Evolutionary conservation across 2,329 filamentous ascomycete species (phyloP).

Genomic region (Aspergillus quadrilineatus): DNA sequence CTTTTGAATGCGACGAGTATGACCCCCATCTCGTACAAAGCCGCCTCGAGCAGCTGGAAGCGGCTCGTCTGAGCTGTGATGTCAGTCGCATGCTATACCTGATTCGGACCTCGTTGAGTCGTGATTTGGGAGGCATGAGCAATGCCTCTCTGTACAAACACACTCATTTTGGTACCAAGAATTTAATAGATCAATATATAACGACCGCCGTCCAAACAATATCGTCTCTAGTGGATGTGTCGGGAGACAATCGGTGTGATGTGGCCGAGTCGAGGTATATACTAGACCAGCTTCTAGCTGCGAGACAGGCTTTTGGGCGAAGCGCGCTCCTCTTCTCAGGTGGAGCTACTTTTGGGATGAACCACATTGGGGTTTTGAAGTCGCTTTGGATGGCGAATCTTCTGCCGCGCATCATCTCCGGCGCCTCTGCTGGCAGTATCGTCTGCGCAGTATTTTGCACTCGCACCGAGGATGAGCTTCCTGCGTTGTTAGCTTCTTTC

Average conservation of each 20-base stretch:
- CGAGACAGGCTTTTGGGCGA: constrained; percentile 79
- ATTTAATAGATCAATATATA: constrained; percentile 82
- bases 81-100: constrained; percentile 75
- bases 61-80: constrained; percentile 70
- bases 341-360: constrained; percentile 88
- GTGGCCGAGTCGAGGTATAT: constrained; percentile 60
- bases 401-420: constrained; percentile 81
- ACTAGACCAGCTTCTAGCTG: constrained; percentile 67
- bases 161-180: constrained; percentile 82
- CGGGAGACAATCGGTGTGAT: constrained; percentile 50
- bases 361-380: constrained; percentile 84
- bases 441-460: constrained; percentile 78
- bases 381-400: constrained; percentile 71
- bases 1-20: constrained; percentile 67
- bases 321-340: constrained; percentile 81
- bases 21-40: constrained; percentile 67
- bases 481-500: constrained; percentile 66
- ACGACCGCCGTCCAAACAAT: constrained; percentile 75
- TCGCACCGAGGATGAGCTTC: constrained; percentile 74
- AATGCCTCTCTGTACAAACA: constrained; percentile 79
- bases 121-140: constrained; percentile 83
- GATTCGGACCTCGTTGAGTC: constrained; percentile 74
- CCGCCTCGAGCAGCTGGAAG: constrained; percentile 71
- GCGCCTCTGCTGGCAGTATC: constrained; percentile 83
- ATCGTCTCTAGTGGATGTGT: constrained; percentile 65